Evolutionary conservation across 108 stramenopile genomes (phyloP), one percentile per base, ranked within the genome.

Genomic region (Fragilaria crotonensis): DNA sequence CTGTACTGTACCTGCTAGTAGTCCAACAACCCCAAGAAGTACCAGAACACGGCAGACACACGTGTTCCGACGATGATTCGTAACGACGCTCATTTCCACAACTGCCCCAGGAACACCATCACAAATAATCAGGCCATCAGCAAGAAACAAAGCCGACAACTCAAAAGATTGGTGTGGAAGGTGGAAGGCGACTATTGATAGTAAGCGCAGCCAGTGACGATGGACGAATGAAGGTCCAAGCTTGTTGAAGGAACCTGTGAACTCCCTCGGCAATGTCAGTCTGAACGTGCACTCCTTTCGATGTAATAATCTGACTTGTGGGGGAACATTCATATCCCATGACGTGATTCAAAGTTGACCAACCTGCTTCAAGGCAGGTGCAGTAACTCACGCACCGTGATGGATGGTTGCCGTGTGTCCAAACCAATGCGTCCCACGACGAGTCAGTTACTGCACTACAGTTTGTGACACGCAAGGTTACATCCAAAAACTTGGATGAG

Each of bases 371-470:
- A 98, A 72, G 95, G 95, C 2, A 76, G 96, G 19, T 95, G 97
- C 28, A 96, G 97, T 31, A 98, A 92, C 68, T 87, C 86, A 11
- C 83, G 93, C 63, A 98, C 97, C 1, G 86, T 95, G 76, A 89
- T 99, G 75, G 81, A 98, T 55, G 99, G n/a, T n/a, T 97, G 2
- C 94, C 96, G 14, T 73, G 98, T 22, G 90, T 88, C 53, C 99
- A 97, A 4, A 62, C 77, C 30, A 75, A 73, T 57, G 51, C 63
- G 30, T 84, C 96, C 29, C 90, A 79, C 49, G 96, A 98, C n/a
- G 99, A 99, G 73, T 88, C 92, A 26, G 72, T 94, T 33, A 94
- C 87, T 56, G 96, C 99, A 31, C 85, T 99, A 2, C 96, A 97
- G 64, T 99, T 98, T 68, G 99, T 97, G n/a, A 93, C 91, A 28